Percentiles rank a stretch among this genome's conserved stretches.
phyloP scores from a whole-genome alignment of 352 stramenopile genomes.

The Phytopythium mirpurense region DNA sequence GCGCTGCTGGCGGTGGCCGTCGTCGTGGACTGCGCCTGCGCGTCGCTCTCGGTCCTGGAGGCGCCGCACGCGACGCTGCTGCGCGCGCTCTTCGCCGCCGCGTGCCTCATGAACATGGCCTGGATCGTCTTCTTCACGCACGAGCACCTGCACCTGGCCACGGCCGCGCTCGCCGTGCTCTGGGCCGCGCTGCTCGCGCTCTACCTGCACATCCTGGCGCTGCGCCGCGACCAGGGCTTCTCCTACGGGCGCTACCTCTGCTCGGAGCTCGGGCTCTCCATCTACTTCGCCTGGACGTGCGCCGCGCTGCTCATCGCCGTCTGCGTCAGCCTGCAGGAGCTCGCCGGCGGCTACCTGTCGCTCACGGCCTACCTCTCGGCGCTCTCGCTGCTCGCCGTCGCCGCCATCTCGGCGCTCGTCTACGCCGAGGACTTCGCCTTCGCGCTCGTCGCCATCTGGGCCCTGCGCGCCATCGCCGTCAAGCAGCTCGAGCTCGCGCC shows the following conservation, averaged over 20 bases:
- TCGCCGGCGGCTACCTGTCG: constrained; percentile 39
- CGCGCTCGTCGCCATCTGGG: constrained; percentile 57
- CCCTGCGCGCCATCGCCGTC: constrained; percentile 41
- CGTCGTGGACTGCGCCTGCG: constrained; percentile 60
- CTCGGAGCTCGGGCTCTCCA: constrained; percentile 52
- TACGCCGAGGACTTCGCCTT: constrained; percentile 59
- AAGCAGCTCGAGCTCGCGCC: constrained; percentile 49
- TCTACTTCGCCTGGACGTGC: constrained; percentile 77
- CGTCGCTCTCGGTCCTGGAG: constrained; percentile 53
- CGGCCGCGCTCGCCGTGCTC: constrained; percentile 41
- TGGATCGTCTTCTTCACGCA: constrained; percentile 71
- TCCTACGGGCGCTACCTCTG: constrained; percentile 42
- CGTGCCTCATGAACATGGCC: constrained; percentile 62
- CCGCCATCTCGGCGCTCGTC: constrained; percentile 49
- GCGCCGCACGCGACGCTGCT: constrained; percentile 39
- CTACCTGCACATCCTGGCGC: constrained; percentile 45
- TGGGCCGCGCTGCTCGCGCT: constrained; percentile 56
- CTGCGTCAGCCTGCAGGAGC: constrained; percentile 50
- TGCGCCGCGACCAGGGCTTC: constrained; percentile 35
- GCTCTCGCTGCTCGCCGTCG: constrained; percentile 48
- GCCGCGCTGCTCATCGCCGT: constrained; percentile 68
- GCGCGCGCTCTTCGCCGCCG: constrained; percentile 53
- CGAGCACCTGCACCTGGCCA: constrained; percentile 60
- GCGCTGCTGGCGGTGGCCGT: constrained; percentile 53
- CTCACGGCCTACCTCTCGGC: constrained; percentile 51